A percentile compares a stretch with the other conserved stretches of the same genome.
phyloP scores from a whole-genome alignment of 352 stramenopile genomes.

The Pythium myriotylum region DNA sequence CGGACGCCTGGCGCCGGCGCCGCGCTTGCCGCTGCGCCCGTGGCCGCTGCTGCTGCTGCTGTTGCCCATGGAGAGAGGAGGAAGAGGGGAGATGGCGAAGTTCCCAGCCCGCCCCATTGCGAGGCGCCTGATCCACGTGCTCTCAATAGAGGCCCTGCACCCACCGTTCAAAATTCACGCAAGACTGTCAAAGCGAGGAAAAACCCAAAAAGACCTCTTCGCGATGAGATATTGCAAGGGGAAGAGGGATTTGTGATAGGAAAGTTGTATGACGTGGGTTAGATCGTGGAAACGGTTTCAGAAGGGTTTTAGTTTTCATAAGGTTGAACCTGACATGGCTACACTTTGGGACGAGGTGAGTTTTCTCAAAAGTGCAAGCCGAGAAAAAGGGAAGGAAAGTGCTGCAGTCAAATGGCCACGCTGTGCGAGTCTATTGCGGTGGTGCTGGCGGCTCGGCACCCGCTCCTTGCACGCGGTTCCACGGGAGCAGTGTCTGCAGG shows the following conservation, averaged over 20 bases:
- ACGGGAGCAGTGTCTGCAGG: slow-evolving; percentile 81
- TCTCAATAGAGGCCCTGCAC: slow-evolving; percentile 16
- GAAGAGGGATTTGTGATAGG: neutral
- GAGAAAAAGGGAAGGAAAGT: too few relatives aligned
- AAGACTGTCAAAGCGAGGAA: neutral
- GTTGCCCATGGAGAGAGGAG: slow-evolving; percentile 55
- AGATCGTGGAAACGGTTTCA: neutral
- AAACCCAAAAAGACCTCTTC: neutral
- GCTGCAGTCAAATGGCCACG: too few relatives aligned
- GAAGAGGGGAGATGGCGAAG: neutral
- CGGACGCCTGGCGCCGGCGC: slow-evolving; percentile 34
- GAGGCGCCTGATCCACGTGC: neutral
- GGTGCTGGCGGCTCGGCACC: slow-evolving; percentile 32
- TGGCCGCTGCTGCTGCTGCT: slow-evolving; percentile 51
- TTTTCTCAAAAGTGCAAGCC: too few relatives aligned
- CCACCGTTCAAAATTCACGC: neutral
- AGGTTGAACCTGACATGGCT: slow-evolving; percentile 28
- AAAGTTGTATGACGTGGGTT: neutral
- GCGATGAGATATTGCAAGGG: neutral
- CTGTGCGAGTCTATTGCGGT: slow-evolving; percentile 16
- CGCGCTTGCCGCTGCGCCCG: slow-evolving; percentile 26
- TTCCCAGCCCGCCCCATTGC: neutral
- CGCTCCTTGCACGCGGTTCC: slow-evolving; percentile 80
- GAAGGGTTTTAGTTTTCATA: slow-evolving; percentile 3
- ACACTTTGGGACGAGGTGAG: slow-evolving; percentile 2